Base-by-base conservation (phyloP, 345 rosid species). In the Clausena lansium region DNA sequence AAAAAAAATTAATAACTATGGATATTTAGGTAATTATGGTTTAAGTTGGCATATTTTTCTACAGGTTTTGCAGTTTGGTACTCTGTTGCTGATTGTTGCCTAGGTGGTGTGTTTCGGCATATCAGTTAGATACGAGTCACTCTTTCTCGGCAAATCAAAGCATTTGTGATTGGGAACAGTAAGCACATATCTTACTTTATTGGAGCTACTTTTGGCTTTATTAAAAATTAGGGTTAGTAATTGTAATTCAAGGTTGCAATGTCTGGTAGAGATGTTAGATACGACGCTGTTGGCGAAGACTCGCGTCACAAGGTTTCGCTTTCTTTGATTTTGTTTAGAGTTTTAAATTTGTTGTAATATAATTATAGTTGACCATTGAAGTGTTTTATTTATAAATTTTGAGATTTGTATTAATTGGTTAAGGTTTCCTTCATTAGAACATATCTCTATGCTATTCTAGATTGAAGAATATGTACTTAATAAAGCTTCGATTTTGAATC, bases 261-360 rank as follows among this genome's bases (percentile, higher is more conserved):
- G 80, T 69, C 80, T 47, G 50, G 61, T 1, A 62, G 55, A 33
- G 74, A 70, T 11, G 54, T 8, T 58, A 59, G 73, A 30, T 59
- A 39, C 45, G 62, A 70, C 35, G 69, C 60, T 61, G 22, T 25
- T 60, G 70, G 58, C 61, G 80, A 77, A 32, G 70, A 60, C 32
- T 77, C 67, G 39, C 58, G 61, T 27, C 45, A 68, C n/a, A 67
- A 68, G 74, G 67, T 77, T 33, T 67, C 27, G 32, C 7, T 60
- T 39, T 66, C 65, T 59, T 22, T 69, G 25, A 10, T 17, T 14
- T 30, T 4, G 0, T 36, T 19, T 10, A 4, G 35, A 52, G 19
- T 32, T 24, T 50, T 33, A 50, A 32, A n/a, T 63, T 65, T 64
- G 22, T 2, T 74, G 36, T 54, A 1, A 45, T 45, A 71, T 9